phyloP scores from a whole-genome alignment of 1,284 basidiomycete species.

The Cutaneotrichosporon dermatis region DNA sequence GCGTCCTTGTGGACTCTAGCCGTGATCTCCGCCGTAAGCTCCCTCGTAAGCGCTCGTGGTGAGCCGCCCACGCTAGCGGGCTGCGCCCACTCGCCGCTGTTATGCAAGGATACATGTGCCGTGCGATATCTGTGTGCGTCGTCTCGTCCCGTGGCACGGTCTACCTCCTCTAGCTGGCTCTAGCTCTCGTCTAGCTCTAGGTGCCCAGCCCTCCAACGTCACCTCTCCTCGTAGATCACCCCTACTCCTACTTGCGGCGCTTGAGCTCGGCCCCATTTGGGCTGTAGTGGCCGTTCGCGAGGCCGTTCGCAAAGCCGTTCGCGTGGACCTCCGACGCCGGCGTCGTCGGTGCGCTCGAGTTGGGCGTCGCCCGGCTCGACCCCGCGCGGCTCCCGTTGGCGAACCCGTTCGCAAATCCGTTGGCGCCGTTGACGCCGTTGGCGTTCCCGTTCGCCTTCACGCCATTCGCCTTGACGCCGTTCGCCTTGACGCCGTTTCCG shows the following conservation, averaged over 20 bases:
- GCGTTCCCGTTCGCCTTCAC: neutral
- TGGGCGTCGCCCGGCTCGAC: too few species aligned
- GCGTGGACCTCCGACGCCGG: too few species aligned
- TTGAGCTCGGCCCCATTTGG: neutral
- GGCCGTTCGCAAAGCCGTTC: too few species aligned
- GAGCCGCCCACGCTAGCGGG: too few species aligned
- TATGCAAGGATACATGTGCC: neutral
- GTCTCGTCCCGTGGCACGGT: neutral
- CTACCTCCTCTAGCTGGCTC: neutral
- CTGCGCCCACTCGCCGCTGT: too few species aligned
- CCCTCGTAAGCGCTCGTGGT: too few species aligned
- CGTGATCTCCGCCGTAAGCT: too few species aligned
- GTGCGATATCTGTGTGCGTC: neutral
- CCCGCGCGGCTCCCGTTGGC: neutral
- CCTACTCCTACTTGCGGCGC: slow-evolving; percentile 3
- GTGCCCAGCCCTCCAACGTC: too few species aligned
- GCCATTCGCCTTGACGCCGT: slow-evolving; percentile 8
- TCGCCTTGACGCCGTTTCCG: slow-evolving; percentile 2
- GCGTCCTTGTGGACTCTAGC: too few species aligned
- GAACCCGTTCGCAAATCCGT: neutral
- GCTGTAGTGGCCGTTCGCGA: too few species aligned
- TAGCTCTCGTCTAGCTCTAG: too few species aligned
- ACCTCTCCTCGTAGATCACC: neutral
- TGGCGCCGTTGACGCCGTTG: neutral
- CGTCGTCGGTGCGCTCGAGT: too few species aligned